phyloP scores from a whole-genome alignment of 2,329 filamentous ascomycete species.

The Ceratocystis eucalypticola region DNA sequence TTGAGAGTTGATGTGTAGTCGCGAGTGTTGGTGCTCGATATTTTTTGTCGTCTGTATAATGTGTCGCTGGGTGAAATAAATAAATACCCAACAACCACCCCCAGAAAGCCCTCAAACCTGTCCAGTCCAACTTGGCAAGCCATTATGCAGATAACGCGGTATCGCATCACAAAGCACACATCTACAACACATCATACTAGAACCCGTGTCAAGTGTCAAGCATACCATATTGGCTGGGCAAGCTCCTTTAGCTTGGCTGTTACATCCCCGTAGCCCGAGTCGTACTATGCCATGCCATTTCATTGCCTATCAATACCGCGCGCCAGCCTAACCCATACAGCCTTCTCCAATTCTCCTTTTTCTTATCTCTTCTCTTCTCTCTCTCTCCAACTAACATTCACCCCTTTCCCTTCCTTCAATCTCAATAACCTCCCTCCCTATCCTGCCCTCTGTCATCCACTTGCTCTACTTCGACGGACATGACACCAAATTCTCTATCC shows the following conservation, averaged over 20 bases:
- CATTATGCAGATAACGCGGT: not conserved
- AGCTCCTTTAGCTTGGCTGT: not conserved
- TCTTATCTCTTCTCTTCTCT: not conserved
- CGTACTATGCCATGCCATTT: not conserved
- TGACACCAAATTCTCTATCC: slow-evolving; percentile 9
- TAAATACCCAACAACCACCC: no score
- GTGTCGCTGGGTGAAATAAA: not conserved
- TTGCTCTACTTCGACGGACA: not conserved
- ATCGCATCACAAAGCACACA: not conserved
- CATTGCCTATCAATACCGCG: not conserved
- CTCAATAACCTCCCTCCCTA: not conserved
- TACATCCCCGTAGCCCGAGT: not conserved
- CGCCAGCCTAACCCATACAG: not conserved
- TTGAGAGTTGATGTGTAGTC: not conserved
- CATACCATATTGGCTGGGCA: not conserved
- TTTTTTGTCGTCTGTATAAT: no score
- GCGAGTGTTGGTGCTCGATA: no score
- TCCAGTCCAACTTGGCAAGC: not conserved
- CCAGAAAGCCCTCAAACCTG: no score
- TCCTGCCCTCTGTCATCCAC: not conserved
- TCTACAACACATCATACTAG: not conserved
- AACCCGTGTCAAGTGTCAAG: not conserved
- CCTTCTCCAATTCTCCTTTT: not conserved
- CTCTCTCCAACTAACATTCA: not conserved
- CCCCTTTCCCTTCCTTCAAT: not conserved